Evolutionary conservation across 2,329 filamentous ascomycete species (phyloP).

Genomic region (Penicillium nordicum): DNA sequence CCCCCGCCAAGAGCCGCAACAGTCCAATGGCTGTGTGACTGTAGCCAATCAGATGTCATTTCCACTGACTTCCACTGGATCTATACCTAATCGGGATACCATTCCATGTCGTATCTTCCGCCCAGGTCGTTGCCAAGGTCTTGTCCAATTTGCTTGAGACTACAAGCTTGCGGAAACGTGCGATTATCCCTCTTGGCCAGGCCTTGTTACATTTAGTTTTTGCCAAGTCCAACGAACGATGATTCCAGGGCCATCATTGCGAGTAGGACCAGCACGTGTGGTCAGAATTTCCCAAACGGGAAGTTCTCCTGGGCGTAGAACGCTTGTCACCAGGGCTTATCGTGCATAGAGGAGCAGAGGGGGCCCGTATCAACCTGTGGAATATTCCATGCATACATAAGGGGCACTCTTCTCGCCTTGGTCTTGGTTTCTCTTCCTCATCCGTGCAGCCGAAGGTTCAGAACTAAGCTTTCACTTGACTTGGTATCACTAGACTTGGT

Average conservation of each 20-base stretch:
- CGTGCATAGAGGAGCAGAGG: constrained; percentile 1
- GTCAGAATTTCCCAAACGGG: background rate
- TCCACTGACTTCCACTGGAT: background rate
- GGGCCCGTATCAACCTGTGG: background rate
- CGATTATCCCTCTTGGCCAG: background rate
- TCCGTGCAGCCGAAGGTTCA: background rate
- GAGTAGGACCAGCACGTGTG: constrained; percentile 23
- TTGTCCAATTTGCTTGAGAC: constrained; percentile 6
- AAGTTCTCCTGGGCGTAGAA: background rate
- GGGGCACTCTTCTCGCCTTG: background rate
- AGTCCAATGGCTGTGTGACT: background rate
- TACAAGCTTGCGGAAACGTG: constrained; percentile 5
- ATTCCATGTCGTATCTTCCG: background rate
- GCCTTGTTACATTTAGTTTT: constrained; percentile 7
- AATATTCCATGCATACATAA: constrained; percentile 8
- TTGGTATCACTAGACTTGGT: background rate
- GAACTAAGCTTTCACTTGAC: constrained; percentile 2
- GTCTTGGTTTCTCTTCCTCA: background rate
- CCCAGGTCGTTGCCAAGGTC: background rate
- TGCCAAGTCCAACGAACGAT: constrained; percentile 13
- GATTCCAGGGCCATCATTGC: constrained; percentile 7
- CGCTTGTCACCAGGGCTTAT: background rate
- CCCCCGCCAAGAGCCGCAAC: constrained; percentile 15
- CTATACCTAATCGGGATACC: constrained; percentile 6
- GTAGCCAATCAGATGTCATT: background rate